These are phyloP conservation scores for Colletotrichum agaves DNA, from an alignment of 2,329 filamentous ascomycete species.

Conservation along the genomic window DNA sequence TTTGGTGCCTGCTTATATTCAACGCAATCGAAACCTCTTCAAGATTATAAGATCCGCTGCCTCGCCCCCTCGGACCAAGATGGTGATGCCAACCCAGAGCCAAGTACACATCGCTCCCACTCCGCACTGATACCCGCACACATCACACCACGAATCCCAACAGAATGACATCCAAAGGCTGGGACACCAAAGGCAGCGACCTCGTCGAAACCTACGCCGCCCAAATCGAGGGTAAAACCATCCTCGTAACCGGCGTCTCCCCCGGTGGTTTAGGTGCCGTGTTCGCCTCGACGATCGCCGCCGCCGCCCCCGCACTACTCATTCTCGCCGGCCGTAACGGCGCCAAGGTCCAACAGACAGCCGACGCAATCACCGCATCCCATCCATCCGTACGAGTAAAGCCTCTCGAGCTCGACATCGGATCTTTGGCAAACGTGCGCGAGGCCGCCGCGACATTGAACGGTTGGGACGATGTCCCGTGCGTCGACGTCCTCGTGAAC, in stretches of 20 bases:
- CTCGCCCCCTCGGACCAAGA: no score
- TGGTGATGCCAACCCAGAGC: no score
- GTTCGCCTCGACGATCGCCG: constrained; percentile 52
- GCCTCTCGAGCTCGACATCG: constrained; percentile 51
- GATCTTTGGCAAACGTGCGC: constrained; percentile 52
- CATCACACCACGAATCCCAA: not conserved
- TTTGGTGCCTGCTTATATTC: no score
- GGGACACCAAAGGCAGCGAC: constrained; percentile 41
- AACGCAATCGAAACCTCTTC: no score
- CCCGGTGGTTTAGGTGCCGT: constrained; percentile 51
- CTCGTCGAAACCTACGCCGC: constrained; percentile 44
- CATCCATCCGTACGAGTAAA: constrained; percentile 48
- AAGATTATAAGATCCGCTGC: no score
- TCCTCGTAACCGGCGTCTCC: constrained; percentile 57
- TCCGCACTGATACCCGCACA: not conserved
- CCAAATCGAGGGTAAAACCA: constrained; percentile 49
- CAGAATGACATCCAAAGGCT: constrained; percentile 11
- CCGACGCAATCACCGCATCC: constrained; percentile 47
- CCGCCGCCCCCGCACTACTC: constrained; percentile 52
- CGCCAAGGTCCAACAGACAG: constrained; percentile 52
- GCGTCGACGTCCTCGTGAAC: constrained; percentile 55
- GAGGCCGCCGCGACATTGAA: constrained; percentile 50
- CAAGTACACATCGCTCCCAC: not conserved
- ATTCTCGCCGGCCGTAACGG: constrained; percentile 58
- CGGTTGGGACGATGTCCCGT: constrained; percentile 45